A percentile compares a stretch with the other conserved stretches of the same genome.
Conservation (phyloP, 306 rosid genomes). For the Quercus ilex region DNA sequence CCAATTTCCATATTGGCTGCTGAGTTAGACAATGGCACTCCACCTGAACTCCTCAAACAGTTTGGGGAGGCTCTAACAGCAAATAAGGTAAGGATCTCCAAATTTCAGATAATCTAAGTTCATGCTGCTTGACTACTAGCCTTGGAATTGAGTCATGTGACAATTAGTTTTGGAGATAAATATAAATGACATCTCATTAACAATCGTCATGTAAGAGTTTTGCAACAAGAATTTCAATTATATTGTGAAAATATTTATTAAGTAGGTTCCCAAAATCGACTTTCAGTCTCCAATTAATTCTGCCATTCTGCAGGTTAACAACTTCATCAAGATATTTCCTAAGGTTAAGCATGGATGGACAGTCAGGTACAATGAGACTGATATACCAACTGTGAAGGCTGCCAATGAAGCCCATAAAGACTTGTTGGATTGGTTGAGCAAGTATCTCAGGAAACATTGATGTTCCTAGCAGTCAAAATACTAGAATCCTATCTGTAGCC, state of each 20-base stretch:
- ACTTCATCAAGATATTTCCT: neutral
- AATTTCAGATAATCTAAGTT: neutral
- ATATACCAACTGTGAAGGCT: neutral
- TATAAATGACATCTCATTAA: neutral
- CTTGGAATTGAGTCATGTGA: neutral
- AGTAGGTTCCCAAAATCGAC: neutral
- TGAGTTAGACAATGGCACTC: conserved; percentile 5
- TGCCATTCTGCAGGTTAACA: neutral
- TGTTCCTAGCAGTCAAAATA: neutral
- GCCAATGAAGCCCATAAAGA: conserved; percentile 1
- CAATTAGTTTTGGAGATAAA: neutral
- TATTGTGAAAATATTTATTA: neutral
- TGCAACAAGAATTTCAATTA: neutral
- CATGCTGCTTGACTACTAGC: neutral
- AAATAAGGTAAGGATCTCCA: neutral
- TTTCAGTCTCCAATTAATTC: neutral
- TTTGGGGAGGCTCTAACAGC: neutral
- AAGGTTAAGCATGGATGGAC: conserved; percentile 11
- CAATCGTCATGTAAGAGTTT: neutral
- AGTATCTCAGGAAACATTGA: neutral
- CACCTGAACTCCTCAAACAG: neutral
- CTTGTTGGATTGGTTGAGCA: neutral
- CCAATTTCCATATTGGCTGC: conserved; percentile 2
- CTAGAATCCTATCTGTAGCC: neutral
- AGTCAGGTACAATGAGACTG: neutral